Base-by-base conservation (phyloP, 2,329 filamentous ascomycete genomes). In the Atkinsonella hypoxylon region DNA sequence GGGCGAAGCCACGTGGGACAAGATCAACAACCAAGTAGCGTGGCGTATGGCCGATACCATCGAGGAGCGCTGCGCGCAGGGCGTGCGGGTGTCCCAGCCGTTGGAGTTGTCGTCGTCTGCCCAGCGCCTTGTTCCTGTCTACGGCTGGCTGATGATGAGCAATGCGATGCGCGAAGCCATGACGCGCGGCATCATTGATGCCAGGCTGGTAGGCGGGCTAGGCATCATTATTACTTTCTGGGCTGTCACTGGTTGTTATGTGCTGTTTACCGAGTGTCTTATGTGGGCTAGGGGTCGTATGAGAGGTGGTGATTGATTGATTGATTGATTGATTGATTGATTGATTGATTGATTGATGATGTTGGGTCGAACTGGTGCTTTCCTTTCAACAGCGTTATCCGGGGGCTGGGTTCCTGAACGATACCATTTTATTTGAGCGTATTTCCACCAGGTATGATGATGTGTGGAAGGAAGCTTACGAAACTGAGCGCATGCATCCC, bases 21-120 rank as follows among this genome's bases (percentile, higher is more conserved):
- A 77, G 66, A 83, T 86, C 63, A 83, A 84, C 66, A 83, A 83
- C 58, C 78, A 77, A 46, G 82, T 85, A 1, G 83, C 83, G 3
- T 80, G 79, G 74, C 75, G 78, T 51, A 78, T 86, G 67, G 68
- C 73, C 3, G 72, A 77, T 47, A 69, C 67, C n/a, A 75, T 79
- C 46, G 68, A 72, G 15, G 68, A 75, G 44, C 64, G 75, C 20
- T 64, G 56, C 26, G 68, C 69, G 50, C 53, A 57, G 49, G 55
- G 55, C 4, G 51, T 50, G 8, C 32, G 47, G 15, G 49, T 48
- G 38, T 53, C 52, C 3, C 46, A 55, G 20, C 45, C 56, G 42
- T 52, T 49, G 42, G 48, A 48, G 2, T 30, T 59, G 1, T 57
- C 56, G 12, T 22, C 56, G 12, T 22, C 58, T 7, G 56, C 58